Conservation (phyloP, 2,329 filamentous ascomycete genomes). For the Diaporthe aspalathi region DNA sequence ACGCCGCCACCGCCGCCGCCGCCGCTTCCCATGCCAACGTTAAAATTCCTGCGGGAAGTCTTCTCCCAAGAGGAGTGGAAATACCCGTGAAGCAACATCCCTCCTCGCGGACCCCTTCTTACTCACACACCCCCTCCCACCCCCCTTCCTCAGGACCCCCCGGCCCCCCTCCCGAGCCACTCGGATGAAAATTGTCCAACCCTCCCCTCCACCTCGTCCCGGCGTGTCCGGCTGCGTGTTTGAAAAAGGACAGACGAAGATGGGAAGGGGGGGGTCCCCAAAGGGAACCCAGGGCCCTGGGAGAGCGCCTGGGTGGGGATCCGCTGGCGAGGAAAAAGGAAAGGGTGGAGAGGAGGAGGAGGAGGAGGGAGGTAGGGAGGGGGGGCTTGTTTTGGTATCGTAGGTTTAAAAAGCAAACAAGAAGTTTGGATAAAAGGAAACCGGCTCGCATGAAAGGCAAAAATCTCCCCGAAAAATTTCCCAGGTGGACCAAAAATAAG, state of each 20-base stretch:
- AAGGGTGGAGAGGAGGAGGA: too few relatives aligned
- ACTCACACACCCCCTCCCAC: slow-evolving; percentile 5
- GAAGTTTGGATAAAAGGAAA: slow-evolving; percentile 11
- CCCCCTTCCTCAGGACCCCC: background rate
- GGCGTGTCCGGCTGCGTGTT: slow-evolving; percentile 21
- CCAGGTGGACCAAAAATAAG: slow-evolving; percentile 26
- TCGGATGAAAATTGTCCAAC: slow-evolving; percentile 2
- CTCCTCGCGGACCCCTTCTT: background rate
- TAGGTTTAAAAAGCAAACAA: slow-evolving; percentile 37
- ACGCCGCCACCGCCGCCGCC: background rate
- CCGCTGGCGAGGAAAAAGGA: slow-evolving; percentile 18
- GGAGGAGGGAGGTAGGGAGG: too few relatives aligned
- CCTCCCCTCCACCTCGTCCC: background rate
- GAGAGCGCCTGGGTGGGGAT: slow-evolving; percentile 18
- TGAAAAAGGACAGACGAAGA: slow-evolving; percentile 3
- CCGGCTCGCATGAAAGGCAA: background rate
- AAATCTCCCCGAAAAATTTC: slow-evolving; percentile 4
- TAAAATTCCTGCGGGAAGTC: slow-evolving; percentile 9
- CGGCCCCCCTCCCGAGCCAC: background rate
- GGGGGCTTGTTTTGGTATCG: slow-evolving; percentile 25
- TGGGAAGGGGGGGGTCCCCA: background rate
- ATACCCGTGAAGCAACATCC: background rate
- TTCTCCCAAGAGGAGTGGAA: slow-evolving; percentile 1
- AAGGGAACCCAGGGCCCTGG: slow-evolving; percentile 2
- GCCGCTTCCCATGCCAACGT: slow-evolving; percentile 11